A percentile compares a stretch with the other conserved stretches of the same genome.
Conservation (phyloP, 129 eudicot species). For the Chrysanthemum seticuspe region DNA sequence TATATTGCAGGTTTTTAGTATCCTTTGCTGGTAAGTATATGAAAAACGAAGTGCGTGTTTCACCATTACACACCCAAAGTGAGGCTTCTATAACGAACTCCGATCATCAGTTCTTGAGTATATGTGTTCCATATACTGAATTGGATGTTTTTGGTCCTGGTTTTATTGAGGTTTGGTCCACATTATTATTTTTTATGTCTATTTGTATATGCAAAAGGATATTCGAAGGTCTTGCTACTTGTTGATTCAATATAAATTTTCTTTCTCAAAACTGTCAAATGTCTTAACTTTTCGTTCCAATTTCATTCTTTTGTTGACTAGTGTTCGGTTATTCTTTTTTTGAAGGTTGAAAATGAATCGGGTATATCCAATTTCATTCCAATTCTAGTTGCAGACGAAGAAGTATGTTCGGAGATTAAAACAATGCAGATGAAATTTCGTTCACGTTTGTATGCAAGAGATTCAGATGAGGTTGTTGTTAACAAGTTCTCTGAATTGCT, state of each 20-base stretch:
- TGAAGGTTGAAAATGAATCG: conserved; percentile 86
- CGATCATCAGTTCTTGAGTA: conserved; percentile 61
- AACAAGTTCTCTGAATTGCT: conserved; percentile 52
- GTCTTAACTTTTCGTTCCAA: not conserved
- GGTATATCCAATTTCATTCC: conserved; percentile 93
- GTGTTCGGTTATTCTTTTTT: conserved; percentile 10
- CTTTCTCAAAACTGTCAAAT: not conserved
- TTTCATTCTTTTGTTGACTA: not conserved
- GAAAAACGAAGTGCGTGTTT: conserved; percentile 40
- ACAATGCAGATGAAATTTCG: conserved; percentile 50
- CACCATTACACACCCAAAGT: conserved; percentile 33
- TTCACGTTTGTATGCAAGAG: conserved; percentile 23
- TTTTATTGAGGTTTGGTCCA: conserved; percentile 67
- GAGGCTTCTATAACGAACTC: conserved; percentile 22
- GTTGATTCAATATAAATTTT: not conserved
- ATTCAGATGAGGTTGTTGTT: conserved; percentile 33
- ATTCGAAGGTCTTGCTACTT: not conserved
- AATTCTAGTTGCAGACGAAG: conserved; percentile 67
- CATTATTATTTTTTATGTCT: not conserved
- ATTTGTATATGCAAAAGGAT: conserved; percentile 6
- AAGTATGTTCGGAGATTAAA: conserved; percentile 69
- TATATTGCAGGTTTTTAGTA: conserved; percentile 69
- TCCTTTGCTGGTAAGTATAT: conserved; percentile 81
- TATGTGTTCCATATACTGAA: conserved; percentile 61
- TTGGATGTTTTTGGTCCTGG: conserved; percentile 66